Evolutionary conservation across 2,329 filamentous ascomycete genomes (phyloP), one percentile per base, ranked within the genome.

Genomic region (Acephala macrosclerotiorum): DNA sequence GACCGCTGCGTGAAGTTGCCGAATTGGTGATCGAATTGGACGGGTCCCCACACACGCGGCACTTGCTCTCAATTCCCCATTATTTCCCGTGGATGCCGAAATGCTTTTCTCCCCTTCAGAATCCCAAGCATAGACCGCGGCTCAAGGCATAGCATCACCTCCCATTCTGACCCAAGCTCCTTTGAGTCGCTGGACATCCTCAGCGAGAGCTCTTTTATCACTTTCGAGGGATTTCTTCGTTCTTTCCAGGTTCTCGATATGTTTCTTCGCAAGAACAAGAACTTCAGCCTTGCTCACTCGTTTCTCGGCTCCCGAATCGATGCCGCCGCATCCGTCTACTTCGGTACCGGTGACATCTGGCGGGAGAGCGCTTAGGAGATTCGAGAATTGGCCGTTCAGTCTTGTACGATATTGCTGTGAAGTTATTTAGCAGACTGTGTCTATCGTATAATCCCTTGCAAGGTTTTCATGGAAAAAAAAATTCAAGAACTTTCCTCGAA

Each of bases 221-320:
- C 18, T 16, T 35, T 59, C 56, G 3, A 65, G 51, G 2, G 14
- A 35, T 18, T 26, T 45, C 26, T 61, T 59, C 16, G 25, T 38
- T 16, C 47, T 16, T 35, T 61, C 55, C 16, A 65, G 40, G 20
- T 42, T 49, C 40, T 61, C 56, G 36, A 65, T 65, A 11, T 61
- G 56, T 16, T 55, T 53, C 18, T 49, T 55, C 16, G 63, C 63
- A 16, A 65, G 45, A 0, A 61, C 3, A 3, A 65, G 49, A 4
- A 59, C 56, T 33, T 61, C 63, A 3, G 63, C 58, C 33, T 65
- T 65, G 58, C 63, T 65, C 25, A 65, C 58, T 29, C 49, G 51
- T 20, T 56, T 65, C 20, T 59, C 63, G 7, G 42, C 33, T 16
- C 55, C 40, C 4, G 29, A 25, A 20, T 58, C 49, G 18, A n/a